These are phyloP conservation scores for Aspergillus panamensis DNA, from an alignment of 495 filamentous ascomycete species.

Conservation along the genomic window DNA sequence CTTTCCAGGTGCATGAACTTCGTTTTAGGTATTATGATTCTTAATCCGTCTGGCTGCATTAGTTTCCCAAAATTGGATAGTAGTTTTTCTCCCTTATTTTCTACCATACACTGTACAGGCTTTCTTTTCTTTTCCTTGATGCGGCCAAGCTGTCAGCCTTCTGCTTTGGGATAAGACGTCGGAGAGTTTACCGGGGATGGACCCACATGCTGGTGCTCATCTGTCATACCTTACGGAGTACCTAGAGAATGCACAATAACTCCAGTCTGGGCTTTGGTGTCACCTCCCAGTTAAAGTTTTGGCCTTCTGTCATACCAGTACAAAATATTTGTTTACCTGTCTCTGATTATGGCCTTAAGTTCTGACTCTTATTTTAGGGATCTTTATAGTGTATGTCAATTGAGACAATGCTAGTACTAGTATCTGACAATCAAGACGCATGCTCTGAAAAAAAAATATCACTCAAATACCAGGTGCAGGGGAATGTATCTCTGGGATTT, in stretches of 20 bases:
- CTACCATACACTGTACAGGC: no score
- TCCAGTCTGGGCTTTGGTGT: no score
- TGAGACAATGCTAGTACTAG: not conserved
- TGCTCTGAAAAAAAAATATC: not conserved
- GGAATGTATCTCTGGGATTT: not conserved
- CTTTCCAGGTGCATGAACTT: no score
- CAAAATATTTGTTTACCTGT: no score
- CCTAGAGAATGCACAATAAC: slow-evolving; percentile 1
- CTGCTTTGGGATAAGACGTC: slow-evolving; percentile 33
- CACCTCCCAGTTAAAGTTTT: no score
- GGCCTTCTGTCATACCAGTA: no score
- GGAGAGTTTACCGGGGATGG: slow-evolving; percentile 33
- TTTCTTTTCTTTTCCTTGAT: not conserved
- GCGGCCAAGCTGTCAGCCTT: slow-evolving; percentile 33
- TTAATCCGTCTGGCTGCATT: no score
- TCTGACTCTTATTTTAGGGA: no score
- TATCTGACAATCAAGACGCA: not conserved
- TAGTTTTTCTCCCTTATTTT: not conserved
- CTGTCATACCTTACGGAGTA: slow-evolving; percentile 4
- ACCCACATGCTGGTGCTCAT: slow-evolving; percentile 25
- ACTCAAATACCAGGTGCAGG: not conserved
- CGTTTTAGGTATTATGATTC: no score
- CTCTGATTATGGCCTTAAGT: no score
- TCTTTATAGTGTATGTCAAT: no score
- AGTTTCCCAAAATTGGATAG: not conserved